Conservation (phyloP, 2,329 filamentous ascomycete genomes). For the Botrytis galanthina region DNA sequence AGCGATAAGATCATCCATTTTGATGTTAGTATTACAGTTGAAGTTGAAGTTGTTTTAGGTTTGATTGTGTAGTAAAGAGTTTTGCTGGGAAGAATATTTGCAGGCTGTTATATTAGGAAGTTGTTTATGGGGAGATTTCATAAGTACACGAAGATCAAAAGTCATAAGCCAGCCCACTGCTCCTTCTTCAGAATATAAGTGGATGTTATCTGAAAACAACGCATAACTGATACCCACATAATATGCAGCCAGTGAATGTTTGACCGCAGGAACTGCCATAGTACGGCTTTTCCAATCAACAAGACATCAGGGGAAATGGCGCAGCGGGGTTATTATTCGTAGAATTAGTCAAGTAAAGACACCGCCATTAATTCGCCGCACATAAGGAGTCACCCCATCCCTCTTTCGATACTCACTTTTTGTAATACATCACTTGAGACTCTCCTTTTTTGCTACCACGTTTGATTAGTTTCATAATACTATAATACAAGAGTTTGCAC, state of each 20-base stretch:
- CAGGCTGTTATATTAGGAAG: neutral
- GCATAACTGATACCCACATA: neutral
- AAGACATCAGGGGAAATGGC: neutral
- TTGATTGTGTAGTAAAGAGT: neutral
- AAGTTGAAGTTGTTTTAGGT: neutral
- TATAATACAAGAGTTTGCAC: neutral
- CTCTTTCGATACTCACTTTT: neutral
- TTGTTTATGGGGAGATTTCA: neutral
- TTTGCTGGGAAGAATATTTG: neutral
- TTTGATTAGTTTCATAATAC: neutral
- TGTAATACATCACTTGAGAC: neutral
- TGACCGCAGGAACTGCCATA: neutral
- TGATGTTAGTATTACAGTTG: neutral
- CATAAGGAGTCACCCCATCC: neutral
- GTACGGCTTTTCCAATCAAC: neutral
- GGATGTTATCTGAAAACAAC: neutral
- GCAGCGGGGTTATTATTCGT: neutral
- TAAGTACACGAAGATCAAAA: neutral
- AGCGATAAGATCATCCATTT: conserved; percentile 3
- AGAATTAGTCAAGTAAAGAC: neutral
- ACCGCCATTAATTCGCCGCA: neutral
- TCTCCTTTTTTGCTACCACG: neutral
- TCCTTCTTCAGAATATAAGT: neutral
- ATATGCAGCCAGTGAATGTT: neutral
- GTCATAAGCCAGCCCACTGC: neutral